phyloP scores from a whole-genome alignment of 768 basidiomycete species.

The Gloeostereum incarnatum region DNA sequence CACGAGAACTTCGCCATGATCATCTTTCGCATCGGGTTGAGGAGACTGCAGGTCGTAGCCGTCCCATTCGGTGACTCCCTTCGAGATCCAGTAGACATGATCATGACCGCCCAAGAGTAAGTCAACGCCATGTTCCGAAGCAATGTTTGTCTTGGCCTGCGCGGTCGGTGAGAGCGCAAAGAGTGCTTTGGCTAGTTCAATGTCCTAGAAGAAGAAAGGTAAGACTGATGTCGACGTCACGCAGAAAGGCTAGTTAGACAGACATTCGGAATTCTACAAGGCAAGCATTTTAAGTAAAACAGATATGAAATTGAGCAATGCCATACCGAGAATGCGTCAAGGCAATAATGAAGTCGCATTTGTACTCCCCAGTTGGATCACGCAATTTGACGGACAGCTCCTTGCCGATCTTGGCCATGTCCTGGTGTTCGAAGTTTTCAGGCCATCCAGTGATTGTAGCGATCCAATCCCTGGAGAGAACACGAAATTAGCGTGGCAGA shows the following conservation, averaged over 20 bases:
- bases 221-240: not conserved
- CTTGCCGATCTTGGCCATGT: slow-evolving; percentile 47
- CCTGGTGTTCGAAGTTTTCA: slow-evolving; percentile 42
- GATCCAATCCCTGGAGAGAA: slow-evolving; percentile 47
- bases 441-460: slow-evolving; percentile 62
- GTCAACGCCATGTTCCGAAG: not conserved
- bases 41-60: slow-evolving; percentile 27
- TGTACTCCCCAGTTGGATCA: slow-evolving; percentile 23
- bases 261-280: slow-evolving; percentile 19
- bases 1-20: slow-evolving; percentile 37
- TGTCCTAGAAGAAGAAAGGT: no score
- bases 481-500: not conserved
- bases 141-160: no score
- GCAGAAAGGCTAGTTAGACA: slow-evolving; percentile 3
- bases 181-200: no score
- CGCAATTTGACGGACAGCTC: slow-evolving; percentile 46
- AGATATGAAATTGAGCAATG: no score
- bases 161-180: no score
- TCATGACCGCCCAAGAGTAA: slow-evolving; percentile 39
- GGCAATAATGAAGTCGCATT: slow-evolving; percentile 7
- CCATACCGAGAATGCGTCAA: slow-evolving; percentile 8
- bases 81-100: slow-evolving; percentile 45
- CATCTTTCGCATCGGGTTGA: slow-evolving; percentile 36
- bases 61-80: slow-evolving; percentile 38
- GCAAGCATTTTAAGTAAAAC: no score